Conservation (phyloP, 441 rosid species). For the Rhodomyrtus psidioides region DNA sequence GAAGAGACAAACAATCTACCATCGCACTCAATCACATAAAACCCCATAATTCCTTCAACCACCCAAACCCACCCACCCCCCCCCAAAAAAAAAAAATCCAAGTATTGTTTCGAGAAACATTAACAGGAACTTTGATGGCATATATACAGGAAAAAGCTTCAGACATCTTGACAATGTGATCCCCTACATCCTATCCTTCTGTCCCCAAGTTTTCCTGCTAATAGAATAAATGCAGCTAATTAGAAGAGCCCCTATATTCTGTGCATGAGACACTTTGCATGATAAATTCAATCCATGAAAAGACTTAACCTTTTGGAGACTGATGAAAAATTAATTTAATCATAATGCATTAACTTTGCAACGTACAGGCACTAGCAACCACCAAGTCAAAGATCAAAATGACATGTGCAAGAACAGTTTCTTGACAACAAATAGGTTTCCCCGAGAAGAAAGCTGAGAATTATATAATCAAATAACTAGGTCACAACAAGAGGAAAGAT, state of each 20-base stretch:
- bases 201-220: not conserved
- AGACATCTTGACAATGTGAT: not conserved
- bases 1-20: not conserved
- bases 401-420: not conserved
- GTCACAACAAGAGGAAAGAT: not conserved
- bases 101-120: not conserved
- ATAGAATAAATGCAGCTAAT: not conserved
- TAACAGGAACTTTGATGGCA: not conserved
- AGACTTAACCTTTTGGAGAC: not conserved
- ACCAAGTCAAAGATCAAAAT: not conserved
- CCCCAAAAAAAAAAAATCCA: not conserved
- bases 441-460: not conserved
- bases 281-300: not conserved
- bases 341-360: not conserved
- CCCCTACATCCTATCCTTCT: not conserved
- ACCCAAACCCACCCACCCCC: not conserved
- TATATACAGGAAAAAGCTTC: not conserved
- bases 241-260: not conserved
- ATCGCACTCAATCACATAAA: not conserved
- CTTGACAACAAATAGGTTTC: not conserved
- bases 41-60: not conserved
- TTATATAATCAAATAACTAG: not conserved
- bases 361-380: not conserved
- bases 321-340: not conserved
- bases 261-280: not conserved